Evolutionary conservation across 176 grass and related monocot species (phyloP).

Genomic region (Triticum monococcum): DNA sequence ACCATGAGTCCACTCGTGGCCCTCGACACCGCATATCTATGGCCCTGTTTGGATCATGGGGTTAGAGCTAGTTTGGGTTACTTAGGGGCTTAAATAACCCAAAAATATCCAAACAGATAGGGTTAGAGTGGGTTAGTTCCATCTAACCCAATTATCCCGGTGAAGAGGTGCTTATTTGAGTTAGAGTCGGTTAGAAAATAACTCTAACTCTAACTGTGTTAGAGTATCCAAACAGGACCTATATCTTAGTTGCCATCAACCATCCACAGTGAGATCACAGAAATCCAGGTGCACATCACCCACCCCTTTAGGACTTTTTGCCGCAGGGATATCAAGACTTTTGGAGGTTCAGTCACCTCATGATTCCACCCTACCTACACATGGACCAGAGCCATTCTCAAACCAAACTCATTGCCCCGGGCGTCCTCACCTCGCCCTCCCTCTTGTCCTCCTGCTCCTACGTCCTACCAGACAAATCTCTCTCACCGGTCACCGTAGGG

Average conservation of each 20-base stretch:
- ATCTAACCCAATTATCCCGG: too few species aligned
- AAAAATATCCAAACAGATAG: too few species aligned
- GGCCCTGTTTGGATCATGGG: too few species aligned
- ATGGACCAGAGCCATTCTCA: not conserved
- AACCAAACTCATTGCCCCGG: not conserved
- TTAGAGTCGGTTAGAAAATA: too few species aligned
- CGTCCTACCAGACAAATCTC: not conserved
- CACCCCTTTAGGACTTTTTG: not conserved
- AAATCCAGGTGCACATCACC: conserved; percentile 17
- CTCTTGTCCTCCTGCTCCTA: not conserved
- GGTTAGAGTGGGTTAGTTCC: too few species aligned
- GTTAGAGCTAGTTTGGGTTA: too few species aligned
- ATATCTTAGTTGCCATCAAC: not conserved
- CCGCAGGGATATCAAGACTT: not conserved
- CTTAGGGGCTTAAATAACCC: too few species aligned
- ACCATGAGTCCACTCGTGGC: conserved; percentile 22
- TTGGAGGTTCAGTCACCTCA: not conserved
- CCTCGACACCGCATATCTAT: not conserved
- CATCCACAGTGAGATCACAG: conserved; percentile 6
- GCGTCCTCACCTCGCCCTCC: not conserved
- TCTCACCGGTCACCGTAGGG: conserved; percentile 2
- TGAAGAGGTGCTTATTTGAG: too few species aligned
- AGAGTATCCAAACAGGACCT: too few species aligned
- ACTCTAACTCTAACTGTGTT: too few species aligned
- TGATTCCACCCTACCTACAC: not conserved